phyloP scores from a whole-genome alignment of 352 stramenopile species.

The Pythium apleroticum region DNA sequence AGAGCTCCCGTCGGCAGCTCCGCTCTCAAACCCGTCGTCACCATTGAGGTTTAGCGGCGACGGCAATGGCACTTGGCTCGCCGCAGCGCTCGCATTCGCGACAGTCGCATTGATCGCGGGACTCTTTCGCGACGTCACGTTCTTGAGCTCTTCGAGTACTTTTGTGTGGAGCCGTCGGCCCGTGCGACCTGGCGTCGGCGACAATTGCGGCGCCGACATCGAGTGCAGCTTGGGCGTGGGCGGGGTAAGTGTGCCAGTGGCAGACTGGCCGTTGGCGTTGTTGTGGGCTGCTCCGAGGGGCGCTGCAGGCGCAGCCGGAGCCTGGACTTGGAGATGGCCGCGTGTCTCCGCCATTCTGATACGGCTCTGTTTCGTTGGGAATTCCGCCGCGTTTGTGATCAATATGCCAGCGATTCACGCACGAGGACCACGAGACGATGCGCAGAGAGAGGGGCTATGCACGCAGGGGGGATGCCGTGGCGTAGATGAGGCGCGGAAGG shows the following conservation, averaged over 20 bases:
- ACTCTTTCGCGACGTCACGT: constrained; percentile 42
- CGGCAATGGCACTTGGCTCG: not conserved
- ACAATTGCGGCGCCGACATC: constrained; percentile 15
- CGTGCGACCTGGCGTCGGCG: constrained; percentile 5
- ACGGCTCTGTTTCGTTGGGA: not conserved
- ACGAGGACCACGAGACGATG: not conserved
- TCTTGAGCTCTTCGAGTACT: constrained; percentile 70
- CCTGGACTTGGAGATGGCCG: not conserved
- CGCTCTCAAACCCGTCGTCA: constrained; percentile 2
- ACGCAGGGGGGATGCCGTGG: not conserved
- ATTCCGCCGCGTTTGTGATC: not conserved
- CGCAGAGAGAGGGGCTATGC: not conserved
- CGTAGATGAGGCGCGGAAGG: not conserved
- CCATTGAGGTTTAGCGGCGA: constrained; percentile 15
- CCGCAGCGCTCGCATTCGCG: not conserved
- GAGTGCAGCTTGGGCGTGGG: constrained; percentile 6
- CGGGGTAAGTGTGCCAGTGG: not conserved
- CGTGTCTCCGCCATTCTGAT: not conserved
- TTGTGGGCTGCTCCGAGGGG: not conserved
- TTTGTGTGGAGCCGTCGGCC: constrained; percentile 47
- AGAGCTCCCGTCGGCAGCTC: constrained; percentile 8
- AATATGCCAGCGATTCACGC: not conserved
- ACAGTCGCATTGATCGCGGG: constrained; percentile 12
- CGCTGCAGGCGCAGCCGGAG: not conserved
- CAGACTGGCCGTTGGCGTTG: not conserved